A percentile compares a stretch with the other conserved stretches of the same genome.
phyloP scores from a whole-genome alignment of 2,329 filamentous ascomycete species.

The Xylariaceae sp. region DNA sequence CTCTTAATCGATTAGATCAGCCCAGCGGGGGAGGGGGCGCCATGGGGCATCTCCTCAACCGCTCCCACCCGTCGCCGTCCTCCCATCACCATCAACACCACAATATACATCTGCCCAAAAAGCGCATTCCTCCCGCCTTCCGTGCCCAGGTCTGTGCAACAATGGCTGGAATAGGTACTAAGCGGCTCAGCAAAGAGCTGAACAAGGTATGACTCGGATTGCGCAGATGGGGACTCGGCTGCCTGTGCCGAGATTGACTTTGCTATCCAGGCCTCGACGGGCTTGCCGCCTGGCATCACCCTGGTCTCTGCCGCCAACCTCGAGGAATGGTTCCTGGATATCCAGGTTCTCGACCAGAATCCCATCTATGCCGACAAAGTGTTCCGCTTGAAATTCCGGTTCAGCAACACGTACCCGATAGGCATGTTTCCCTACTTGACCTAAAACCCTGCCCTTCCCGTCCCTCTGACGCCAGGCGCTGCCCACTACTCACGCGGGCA shows the following conservation, averaged over 20 bases:
- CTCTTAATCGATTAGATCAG: too few relatives aligned
- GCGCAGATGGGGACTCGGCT: neutral
- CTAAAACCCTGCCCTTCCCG: neutral
- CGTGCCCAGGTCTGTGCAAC: slow-evolving; percentile 6
- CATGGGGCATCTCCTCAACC: too few relatives aligned
- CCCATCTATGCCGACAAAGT: slow-evolving; percentile 75
- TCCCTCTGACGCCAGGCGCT: too few relatives aligned
- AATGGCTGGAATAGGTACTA: slow-evolving; percentile 41
- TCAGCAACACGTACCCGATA: slow-evolving; percentile 74
- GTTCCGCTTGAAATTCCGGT: slow-evolving; percentile 82
- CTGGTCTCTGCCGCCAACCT: slow-evolving; percentile 77
- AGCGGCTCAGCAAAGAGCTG: slow-evolving; percentile 53
- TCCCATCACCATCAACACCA: too few relatives aligned
- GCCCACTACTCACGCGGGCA: too few relatives aligned
- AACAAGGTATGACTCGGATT: slow-evolving; percentile 48
- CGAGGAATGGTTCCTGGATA: slow-evolving; percentile 87
- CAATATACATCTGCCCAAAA: too few relatives aligned
- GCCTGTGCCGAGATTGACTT: neutral
- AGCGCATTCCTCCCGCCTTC: too few relatives aligned
- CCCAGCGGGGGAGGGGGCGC: too few relatives aligned
- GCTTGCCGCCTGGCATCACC: slow-evolving; percentile 61
- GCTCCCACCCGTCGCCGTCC: too few relatives aligned
- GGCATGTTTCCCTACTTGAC: slow-evolving; percentile 43
- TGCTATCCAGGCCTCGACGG: slow-evolving; percentile 41
- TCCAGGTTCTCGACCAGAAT: slow-evolving; percentile 81